Evolutionary conservation across 163 green algal species (phyloP), one percentile per base, ranked within the genome.

Genomic region (Coccomyxa subellipsoidea): DNA sequence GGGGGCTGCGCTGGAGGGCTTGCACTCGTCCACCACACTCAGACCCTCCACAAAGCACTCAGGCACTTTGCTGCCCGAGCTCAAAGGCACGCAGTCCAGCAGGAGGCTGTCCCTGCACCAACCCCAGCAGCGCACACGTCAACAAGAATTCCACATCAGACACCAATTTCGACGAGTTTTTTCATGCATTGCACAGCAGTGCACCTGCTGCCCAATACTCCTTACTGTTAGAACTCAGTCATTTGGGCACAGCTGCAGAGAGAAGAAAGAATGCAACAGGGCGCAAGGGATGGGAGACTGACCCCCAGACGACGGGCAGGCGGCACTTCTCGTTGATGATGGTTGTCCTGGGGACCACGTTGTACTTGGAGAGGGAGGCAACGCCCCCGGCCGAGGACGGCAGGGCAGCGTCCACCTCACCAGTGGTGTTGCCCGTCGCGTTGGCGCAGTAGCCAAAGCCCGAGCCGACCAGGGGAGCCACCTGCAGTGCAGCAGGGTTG

Each of bases 51-150:
- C 39, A 39, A 80, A 80, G 76, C 76, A 80, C 76, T 80, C 38
- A 12, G 76, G 76, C 25, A 39, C 31, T 2, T 18, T 29, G 76
- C 39, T 39, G 31, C 31, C 76, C 39, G 25, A 9, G 38, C 38
- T 70, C 76, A 80, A 25, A 7, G 76, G 76, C 38, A 80, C 39
- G 38, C 76, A 80, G 76, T 80, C 76, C 76, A 80, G 76, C 76
- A 80, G 76, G 36, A 80, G 76, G 18, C 18, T 38, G 38, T 69
- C 39, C 38, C 76, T 80, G 76, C 76, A 73, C 47, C 47, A 59
- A n/a, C n/a, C n/a, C n/a, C n/a, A n/a, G n/a, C n/a, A n/a, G n/a
- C 2, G 47, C 47, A 59, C 47, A 59, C 47, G 47, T n/a, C n/a
- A n/a, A n/a, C n/a, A n/a, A n/a, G n/a, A n/a, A n/a, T n/a, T n/a